Percentiles rank a stretch among this genome's conserved stretches.
Evolutionary conservation across 73 alveolate species (phyloP).

Genomic region (Urostyla sp.): DNA sequence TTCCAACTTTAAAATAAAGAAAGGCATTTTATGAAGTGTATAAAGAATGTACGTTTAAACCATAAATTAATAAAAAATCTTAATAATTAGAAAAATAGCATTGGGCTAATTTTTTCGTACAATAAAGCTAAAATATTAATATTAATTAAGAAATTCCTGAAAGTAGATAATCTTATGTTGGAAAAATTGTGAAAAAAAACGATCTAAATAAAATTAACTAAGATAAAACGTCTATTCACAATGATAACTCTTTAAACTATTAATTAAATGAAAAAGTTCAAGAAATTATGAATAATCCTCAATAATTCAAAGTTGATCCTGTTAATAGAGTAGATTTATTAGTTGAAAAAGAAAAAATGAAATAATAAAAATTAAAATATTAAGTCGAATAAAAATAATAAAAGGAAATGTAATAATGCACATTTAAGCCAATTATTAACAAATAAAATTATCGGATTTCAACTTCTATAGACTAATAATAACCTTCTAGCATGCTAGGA

Average conservation of each 20-base stretch:
- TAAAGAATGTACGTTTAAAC: conserved; percentile 44
- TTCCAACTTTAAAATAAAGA: conserved; percentile 28
- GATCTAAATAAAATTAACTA: conserved; percentile 22
- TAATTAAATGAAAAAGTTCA: conserved; percentile 8
- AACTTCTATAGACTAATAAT: neutral
- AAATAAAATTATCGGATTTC: conserved; percentile 11
- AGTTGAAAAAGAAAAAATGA: conserved; percentile 18
- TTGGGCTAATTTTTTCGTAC: conserved; percentile 35
- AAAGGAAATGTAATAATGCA: conserved; percentile 27
- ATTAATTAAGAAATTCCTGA: neutral
- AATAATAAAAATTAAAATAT: conserved; percentile 3
- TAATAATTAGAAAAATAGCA: conserved; percentile 20
- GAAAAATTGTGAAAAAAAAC: conserved; percentile 6
- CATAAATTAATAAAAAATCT: conserved; percentile 9
- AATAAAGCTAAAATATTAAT: neutral
- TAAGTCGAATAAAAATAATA: neutral
- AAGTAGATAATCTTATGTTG: conserved; percentile 6
- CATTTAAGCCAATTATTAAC: conserved; percentile 18
- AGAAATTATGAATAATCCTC: conserved; percentile 17
- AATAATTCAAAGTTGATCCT: conserved; percentile 16
- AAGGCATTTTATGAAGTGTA: conserved; percentile 38
- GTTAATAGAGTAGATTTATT: conserved; percentile 18
- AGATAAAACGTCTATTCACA: conserved; percentile 5
- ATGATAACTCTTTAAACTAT: neutral
- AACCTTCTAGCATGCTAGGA: neutral